Evolutionary conservation across 2,329 filamentous ascomycete genomes (phyloP).

Genomic region (Neospermospora avenae): DNA sequence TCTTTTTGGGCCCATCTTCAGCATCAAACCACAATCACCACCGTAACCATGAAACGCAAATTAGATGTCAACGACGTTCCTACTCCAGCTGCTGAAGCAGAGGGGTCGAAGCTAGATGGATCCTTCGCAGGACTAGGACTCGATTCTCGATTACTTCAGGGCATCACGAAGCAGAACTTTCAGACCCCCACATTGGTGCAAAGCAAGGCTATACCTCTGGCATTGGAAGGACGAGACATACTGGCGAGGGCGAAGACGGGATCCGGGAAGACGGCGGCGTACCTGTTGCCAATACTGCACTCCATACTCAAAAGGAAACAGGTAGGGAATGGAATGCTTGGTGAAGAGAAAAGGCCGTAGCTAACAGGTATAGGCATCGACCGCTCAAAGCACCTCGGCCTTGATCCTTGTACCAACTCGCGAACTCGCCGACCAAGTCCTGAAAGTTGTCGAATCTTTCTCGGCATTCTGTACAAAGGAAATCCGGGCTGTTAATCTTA

Average conservation of each 20-base stretch:
- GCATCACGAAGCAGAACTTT: conserved; percentile 80
- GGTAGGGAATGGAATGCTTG: conserved; percentile 38
- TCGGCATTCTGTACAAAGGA: conserved; percentile 82
- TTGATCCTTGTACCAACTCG: conserved; percentile 91
- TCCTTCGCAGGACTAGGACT: conserved; percentile 77
- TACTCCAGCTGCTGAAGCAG: conserved; percentile 35
- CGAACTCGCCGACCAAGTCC: conserved; percentile 90
- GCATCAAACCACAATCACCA: neutral
- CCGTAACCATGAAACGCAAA: conserved; percentile 55
- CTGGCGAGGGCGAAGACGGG: conserved; percentile 91
- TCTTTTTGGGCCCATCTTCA: too few species aligned
- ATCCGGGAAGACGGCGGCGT: conserved; percentile 96
- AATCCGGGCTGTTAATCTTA: conserved; percentile 78
- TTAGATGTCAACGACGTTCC: conserved; percentile 54
- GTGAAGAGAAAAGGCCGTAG: neutral
- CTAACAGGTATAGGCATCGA: conserved; percentile 42
- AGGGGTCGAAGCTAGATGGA: conserved; percentile 28
- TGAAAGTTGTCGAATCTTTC: conserved; percentile 72
- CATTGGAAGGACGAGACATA: conserved; percentile 83
- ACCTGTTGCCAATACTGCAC: conserved; percentile 85
- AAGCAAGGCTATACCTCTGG: conserved; percentile 80
- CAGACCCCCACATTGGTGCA: conserved; percentile 86
- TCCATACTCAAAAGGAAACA: conserved; percentile 76
- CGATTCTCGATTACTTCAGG: conserved; percentile 82
- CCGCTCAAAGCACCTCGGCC: conserved; percentile 59